A percentile compares a stretch with the other conserved stretches of the same genome.
Conservation (phyloP, 2,329 filamentous ascomycete species). For the Clarireedia monteithiana region DNA sequence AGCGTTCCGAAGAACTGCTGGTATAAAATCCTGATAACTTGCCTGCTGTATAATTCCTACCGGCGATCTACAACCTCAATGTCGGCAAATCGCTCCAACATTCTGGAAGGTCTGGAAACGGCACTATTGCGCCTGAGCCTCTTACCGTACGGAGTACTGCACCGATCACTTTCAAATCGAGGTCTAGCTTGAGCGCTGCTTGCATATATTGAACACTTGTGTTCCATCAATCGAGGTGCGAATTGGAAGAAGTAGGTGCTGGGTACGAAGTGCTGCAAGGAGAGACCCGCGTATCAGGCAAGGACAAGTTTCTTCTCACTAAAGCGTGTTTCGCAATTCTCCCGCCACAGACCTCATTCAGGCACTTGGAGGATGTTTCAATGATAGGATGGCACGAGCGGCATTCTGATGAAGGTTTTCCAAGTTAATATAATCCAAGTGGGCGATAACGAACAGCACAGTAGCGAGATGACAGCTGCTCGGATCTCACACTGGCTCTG, state of each 20-base stretch:
- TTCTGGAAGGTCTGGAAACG: background rate
- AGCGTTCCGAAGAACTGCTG: no score
- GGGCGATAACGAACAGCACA: background rate
- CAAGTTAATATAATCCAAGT: background rate
- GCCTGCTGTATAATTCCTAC: no score
- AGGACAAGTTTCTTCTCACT: slow-evolving; percentile 2
- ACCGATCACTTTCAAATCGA: background rate
- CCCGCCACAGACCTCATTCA: no score
- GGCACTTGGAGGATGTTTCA: no score
- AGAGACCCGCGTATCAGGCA: slow-evolving; percentile 4
- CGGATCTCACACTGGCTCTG: no score
- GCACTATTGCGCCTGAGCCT: no score
- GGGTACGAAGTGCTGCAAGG: background rate
- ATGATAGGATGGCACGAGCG: no score
- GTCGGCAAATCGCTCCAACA: no score
- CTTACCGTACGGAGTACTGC: background rate
- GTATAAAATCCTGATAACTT: no score
- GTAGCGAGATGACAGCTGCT: background rate
- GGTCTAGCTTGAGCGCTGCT: background rate
- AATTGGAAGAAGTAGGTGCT: background rate
- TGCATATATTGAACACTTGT: background rate
- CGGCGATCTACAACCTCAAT: background rate
- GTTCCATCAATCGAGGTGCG: background rate
- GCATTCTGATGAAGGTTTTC: background rate
- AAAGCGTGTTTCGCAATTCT: no score